Percentiles rank a stretch among this genome's conserved stretches.
These are phyloP conservation scores for Apiospora koreana DNA, from an alignment of 2,329 filamentous ascomycete species.

Conservation along the genomic window DNA sequence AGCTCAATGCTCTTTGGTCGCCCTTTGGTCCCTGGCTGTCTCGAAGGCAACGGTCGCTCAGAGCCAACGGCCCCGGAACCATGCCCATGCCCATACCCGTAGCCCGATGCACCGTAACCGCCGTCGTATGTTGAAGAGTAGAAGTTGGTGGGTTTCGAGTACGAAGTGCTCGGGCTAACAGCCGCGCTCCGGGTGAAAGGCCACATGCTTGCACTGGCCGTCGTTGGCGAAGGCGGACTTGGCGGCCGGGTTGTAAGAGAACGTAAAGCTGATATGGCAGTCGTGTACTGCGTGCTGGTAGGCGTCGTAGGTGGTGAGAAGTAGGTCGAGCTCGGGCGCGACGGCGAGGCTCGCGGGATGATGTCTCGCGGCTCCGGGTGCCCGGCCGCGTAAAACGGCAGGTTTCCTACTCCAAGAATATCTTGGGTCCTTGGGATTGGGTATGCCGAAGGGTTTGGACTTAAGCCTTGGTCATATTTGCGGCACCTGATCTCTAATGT, in stretches of 20 bases:
- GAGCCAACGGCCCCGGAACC: slow-evolving; percentile 37
- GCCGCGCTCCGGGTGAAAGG: slow-evolving; percentile 54
- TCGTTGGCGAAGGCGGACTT: slow-evolving; percentile 55
- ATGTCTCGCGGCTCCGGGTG: slow-evolving; percentile 61
- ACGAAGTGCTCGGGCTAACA: slow-evolving; percentile 55
- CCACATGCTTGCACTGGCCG: slow-evolving; percentile 49
- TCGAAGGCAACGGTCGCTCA: slow-evolving; percentile 59
- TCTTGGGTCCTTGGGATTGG: slow-evolving; percentile 31
- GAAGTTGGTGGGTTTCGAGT: slow-evolving; percentile 43
- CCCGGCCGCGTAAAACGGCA: slow-evolving; percentile 47
- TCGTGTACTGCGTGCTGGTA: slow-evolving; percentile 46
- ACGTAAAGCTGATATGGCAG: slow-evolving; percentile 56
- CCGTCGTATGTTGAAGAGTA: slow-evolving; percentile 57
- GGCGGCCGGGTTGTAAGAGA: slow-evolving; percentile 55
- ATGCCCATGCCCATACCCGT: slow-evolving; percentile 41
- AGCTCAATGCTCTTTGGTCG: slow-evolving; percentile 65
- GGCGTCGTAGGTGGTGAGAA: slow-evolving; percentile 56
- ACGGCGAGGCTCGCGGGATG: slow-evolving; percentile 64
- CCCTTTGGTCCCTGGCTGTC: slow-evolving; percentile 55
- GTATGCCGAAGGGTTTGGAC: slow-evolving; percentile 31
- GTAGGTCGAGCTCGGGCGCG: slow-evolving; percentile 57
- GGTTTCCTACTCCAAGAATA: slow-evolving; percentile 33
- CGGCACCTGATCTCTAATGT: slow-evolving; percentile 48
- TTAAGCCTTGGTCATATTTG: slow-evolving; percentile 49
- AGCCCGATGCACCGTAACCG: slow-evolving; percentile 38